Evolutionary conservation across 441 rosid species (phyloP).

Genomic region (Corymbia citriodora): DNA sequence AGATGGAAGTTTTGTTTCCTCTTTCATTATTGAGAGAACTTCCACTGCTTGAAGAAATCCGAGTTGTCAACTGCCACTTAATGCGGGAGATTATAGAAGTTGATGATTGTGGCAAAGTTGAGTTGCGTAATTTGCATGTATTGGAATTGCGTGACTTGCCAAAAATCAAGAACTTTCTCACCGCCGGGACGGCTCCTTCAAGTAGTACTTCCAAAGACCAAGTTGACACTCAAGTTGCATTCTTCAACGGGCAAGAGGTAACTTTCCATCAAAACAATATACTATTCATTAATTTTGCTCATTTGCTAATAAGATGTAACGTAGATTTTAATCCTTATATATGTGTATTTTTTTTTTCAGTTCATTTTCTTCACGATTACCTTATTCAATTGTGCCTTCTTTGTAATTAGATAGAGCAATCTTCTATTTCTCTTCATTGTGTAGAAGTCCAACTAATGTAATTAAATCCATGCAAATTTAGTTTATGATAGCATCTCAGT

Average conservation of each 20-base stretch:
- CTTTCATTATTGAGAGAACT: too few relatives aligned
- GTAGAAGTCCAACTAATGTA: fast-evolving
- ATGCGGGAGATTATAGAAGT: too few relatives aligned
- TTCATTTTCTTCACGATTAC: not conserved
- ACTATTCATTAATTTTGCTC: fast-evolving
- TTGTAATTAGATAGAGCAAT: not conserved
- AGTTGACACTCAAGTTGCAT: not conserved
- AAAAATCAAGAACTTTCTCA: too few relatives aligned
- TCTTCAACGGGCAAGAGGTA: not conserved
- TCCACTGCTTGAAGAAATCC: too few relatives aligned
- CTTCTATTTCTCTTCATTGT: not conserved
- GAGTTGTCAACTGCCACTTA: too few relatives aligned
- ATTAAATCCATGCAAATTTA: not conserved
- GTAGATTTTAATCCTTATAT: fast-evolving
- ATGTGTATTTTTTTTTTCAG: too few relatives aligned
- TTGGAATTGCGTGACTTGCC: too few relatives aligned
- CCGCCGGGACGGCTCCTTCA: too few relatives aligned
- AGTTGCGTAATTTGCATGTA: too few relatives aligned
- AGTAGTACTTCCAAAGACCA: fast-evolving
- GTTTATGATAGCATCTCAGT: not conserved
- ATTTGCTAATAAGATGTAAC: fast-evolving
- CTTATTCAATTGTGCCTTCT: not conserved
- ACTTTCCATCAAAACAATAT: not conserved
- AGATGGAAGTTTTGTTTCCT: too few relatives aligned
- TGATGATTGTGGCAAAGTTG: too few relatives aligned